phyloP scores from a whole-genome alignment of 2,329 filamentous ascomycete genomes.

The Setomelanomma holmii region DNA sequence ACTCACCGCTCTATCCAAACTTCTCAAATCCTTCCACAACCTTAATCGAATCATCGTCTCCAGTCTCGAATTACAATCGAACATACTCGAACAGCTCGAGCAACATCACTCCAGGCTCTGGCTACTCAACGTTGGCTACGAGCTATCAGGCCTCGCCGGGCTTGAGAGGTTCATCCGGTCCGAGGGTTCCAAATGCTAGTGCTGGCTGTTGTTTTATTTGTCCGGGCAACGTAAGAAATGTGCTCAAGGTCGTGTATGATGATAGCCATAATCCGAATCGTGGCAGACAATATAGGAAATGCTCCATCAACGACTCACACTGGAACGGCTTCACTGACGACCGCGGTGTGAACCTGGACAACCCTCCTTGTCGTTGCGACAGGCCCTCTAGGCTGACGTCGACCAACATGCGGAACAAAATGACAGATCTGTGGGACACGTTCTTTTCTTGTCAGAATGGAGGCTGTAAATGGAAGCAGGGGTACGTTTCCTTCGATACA shows the following conservation, averaged over 20 bases:
- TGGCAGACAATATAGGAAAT: background rate
- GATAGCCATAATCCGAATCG: background rate
- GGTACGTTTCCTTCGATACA: background rate
- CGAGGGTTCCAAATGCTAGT: background rate
- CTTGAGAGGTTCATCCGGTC: background rate
- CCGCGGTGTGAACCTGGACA: constrained; percentile 1
- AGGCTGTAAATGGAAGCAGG: background rate
- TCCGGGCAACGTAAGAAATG: background rate
- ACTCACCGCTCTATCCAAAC: background rate
- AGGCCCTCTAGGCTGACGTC: background rate
- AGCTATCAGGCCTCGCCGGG: background rate
- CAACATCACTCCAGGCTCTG: background rate
- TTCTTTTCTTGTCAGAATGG: constrained; percentile 3
- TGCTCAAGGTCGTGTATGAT: background rate
- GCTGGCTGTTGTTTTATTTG: background rate
- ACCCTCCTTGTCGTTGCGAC: background rate
- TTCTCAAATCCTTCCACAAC: background rate
- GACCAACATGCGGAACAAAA: background rate
- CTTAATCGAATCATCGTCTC: background rate
- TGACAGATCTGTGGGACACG: background rate
- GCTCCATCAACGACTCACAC: background rate
- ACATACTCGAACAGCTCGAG: background rate
- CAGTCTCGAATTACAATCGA: background rate
- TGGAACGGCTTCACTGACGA: constrained; percentile 2
- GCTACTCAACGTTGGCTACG: background rate